Base-by-base conservation (phyloP, 805 yeast species). In the Metschnikowia colocasiae region DNA sequence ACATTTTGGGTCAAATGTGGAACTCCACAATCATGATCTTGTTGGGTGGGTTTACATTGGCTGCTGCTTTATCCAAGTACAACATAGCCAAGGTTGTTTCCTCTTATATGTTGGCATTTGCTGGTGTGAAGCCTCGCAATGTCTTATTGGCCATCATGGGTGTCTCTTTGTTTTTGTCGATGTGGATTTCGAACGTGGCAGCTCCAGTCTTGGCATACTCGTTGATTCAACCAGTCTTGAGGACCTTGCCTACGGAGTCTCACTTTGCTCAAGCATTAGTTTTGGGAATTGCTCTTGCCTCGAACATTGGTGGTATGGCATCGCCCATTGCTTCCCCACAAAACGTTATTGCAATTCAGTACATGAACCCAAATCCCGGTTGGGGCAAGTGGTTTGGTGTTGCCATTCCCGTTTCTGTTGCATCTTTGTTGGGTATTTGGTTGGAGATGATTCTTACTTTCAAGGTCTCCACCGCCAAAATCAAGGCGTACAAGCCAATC, bases 281-380 rank as follows among this genome's bases (percentile, higher is more conserved):
- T 43, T 68, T 92, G 39, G 98, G 97, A 37, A 86, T 92, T 56
- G 98, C 98, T 0, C 71, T 92, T 47, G 95, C 98, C 1, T 85
- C 96, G 6, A 89, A 92, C 62, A 73, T 92, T 40, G 98, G 96
- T 19, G 99, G 99, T 54, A 92, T 91, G 95, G 85, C 96, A 0
- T 88, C 96, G 3, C 99, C 99, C 6, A 92, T 92, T 60, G 91
- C 97, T 1, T 88, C 97, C 2, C 99, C 99, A 1, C 99, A 92
- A 62, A 92, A 92, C 64, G 87, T 92, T 52, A 83, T 92, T 58
- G 96, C 97, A 1, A 75, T 92, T 43, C 91, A 88, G 47, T 73
- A 84, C 56, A 92, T 92, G 98, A 75, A 74, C 47, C 83, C 78
- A 47, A 81, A 85, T 40, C 85, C 85, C 13, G 78, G 80, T 7